Percentiles rank a stretch among this genome's conserved stretches.
phyloP scores from a whole-genome alignment of 140 eudicot species.

The Senecio squalidus region DNA sequence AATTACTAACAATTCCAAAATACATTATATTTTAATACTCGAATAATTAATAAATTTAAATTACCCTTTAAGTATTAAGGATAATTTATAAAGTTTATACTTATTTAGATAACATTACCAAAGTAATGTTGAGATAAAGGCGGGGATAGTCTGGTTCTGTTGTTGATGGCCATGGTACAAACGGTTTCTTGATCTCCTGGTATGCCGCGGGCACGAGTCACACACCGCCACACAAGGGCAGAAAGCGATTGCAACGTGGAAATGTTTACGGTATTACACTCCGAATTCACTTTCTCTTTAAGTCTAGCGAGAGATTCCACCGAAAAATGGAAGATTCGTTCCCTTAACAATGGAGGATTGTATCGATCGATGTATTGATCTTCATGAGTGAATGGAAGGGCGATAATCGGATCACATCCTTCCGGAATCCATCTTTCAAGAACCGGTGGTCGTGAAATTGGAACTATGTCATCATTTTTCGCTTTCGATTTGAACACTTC shows the following conservation, averaged over 20 bases:
- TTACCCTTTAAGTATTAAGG: background rate
- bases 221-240: conserved; percentile 39
- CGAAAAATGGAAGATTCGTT: conserved; percentile 41
- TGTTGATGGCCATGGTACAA: conserved; percentile 30
- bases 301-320: conserved; percentile 28
- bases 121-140: conserved; percentile 34
- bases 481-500: conserved; percentile 10
- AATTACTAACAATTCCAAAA: no score
- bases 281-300: conserved; percentile 35
- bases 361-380: conserved; percentile 31
- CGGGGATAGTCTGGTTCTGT: conserved; percentile 35
- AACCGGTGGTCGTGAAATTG: conserved; percentile 18
- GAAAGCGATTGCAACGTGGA: conserved; percentile 43
- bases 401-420: conserved; percentile 29
- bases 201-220: conserved; percentile 34
- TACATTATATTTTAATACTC: no score
- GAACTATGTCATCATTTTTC: no score
- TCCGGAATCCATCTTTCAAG: conserved; percentile 36
- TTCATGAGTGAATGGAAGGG: conserved; percentile 36
- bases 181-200: conserved; percentile 24
- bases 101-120: conserved; percentile 18
- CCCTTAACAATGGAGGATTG: conserved; percentile 26
- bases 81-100: no score
- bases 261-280: conserved; percentile 12
- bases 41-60: no score